Conservation (phyloP, 2,329 filamentous ascomycete species). For the Aquanectria penicillioides region DNA sequence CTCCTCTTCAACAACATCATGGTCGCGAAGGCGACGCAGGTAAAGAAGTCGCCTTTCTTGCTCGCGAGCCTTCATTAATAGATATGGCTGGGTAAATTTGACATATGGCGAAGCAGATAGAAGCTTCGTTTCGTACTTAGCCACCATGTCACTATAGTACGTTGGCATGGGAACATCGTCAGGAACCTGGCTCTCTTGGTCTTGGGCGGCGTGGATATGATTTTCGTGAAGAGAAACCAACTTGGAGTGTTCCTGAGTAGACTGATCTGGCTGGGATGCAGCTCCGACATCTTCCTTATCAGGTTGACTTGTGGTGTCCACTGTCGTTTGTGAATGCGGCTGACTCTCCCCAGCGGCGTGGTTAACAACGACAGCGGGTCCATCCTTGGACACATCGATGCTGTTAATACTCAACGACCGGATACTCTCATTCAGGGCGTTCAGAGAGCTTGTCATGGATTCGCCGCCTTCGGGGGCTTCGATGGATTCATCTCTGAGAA, state of each 20-base stretch:
- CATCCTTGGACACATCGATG: conserved; percentile 41
- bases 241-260: conserved; percentile 40
- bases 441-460: conserved; percentile 51
- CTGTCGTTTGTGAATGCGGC: conserved; percentile 46
- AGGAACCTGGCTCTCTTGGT: conserved; percentile 69
- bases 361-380: conserved; percentile 46
- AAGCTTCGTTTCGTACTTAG: conserved; percentile 91
- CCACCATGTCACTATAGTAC: conserved; percentile 94
- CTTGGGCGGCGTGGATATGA: conserved; percentile 55
- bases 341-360: conserved; percentile 52
- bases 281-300: conserved; percentile 44
- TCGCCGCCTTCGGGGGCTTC: conserved; percentile 74
- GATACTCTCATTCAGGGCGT: conserved; percentile 54
- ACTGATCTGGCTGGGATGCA: conserved; percentile 36
- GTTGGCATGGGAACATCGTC: conserved; percentile 87
- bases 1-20: conserved; percentile 69
- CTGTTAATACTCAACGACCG: conserved; percentile 46
- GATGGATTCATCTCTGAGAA: conserved; percentile 93
- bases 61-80: conserved; percentile 90
- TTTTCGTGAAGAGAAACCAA: conserved; percentile 53
- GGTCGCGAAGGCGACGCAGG: conserved; percentile 83
- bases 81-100: conserved; percentile 91
- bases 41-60: conserved; percentile 87
- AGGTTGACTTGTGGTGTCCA: conserved; percentile 42
- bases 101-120: conserved; percentile 96